phyloP scores from a whole-genome alignment of 352 stramenopile genomes.

The Pythium pectinolyticum region DNA sequence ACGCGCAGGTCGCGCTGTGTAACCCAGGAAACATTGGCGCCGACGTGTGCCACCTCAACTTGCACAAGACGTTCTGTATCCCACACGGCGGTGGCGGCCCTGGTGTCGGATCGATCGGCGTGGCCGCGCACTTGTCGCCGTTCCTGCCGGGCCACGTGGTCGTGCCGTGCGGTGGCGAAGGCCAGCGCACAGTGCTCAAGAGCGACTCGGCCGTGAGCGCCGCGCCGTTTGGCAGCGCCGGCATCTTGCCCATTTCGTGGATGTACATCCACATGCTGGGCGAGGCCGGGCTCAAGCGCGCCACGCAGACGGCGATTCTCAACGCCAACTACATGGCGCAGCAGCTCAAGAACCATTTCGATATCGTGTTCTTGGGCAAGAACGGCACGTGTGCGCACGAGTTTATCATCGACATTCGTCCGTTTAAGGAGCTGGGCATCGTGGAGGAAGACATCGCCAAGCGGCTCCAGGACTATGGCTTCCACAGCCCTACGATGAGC shows the following conservation, averaged over 20 bases:
- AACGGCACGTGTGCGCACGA: constrained; percentile 99
- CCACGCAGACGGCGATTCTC: constrained; percentile 95
- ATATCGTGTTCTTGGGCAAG: constrained; percentile 95
- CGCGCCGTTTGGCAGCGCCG: constrained; percentile 96
- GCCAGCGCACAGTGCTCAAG: constrained; percentile 73
- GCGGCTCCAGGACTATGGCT: constrained; percentile 98
- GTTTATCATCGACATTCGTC: constrained; percentile 99
- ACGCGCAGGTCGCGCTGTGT: constrained; percentile 98
- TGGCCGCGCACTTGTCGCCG: constrained; percentile 94
- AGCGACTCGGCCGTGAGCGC: constrained; percentile 87
- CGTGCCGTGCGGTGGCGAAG: constrained; percentile 79
- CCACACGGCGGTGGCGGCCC: constrained; percentile 98
- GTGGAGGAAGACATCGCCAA: constrained; percentile 98
- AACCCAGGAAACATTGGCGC: constrained; percentile 96
- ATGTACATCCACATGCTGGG: constrained; percentile 99
- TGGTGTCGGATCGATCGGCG: constrained; percentile 90
- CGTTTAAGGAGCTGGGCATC: constrained; percentile 95
- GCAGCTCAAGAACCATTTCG: constrained; percentile 92
- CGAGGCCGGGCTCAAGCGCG: constrained; percentile 92
- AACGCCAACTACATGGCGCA: constrained; percentile 99
- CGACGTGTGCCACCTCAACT: constrained; percentile 99
- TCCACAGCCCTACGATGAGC: constrained; percentile 99
- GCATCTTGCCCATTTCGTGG: constrained; percentile 99
- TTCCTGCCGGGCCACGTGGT: constrained; percentile 95
- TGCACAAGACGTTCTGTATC: constrained; percentile 99